Conservation (phyloP, 768 basidiomycete species). For the Amanita phalloides region DNA sequence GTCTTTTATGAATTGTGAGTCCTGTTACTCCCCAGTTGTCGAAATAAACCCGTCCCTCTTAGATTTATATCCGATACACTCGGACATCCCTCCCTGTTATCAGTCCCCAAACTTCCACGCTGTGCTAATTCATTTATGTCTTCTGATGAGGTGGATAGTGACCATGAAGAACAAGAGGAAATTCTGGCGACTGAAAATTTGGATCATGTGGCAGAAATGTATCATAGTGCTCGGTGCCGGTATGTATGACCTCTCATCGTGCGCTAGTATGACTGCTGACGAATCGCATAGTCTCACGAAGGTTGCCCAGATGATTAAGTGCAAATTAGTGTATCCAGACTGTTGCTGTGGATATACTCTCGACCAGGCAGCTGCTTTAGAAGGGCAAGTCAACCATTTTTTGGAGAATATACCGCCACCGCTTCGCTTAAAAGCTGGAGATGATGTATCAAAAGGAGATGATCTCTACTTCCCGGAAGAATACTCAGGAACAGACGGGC, state of each 20-base stretch:
- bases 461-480: background rate
- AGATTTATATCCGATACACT: constrained; percentile 66
- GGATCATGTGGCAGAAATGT: constrained; percentile 26
- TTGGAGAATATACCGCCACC: constrained; percentile 37
- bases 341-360: constrained; percentile 39
- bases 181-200: constrained; percentile 6
- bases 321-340: constrained; percentile 30
- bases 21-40: constrained; percentile 3
- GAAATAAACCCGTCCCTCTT: background rate
- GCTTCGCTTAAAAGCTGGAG: constrained; percentile 25
- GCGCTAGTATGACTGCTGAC: background rate
- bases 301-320: constrained; percentile 51
- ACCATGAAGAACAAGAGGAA: constrained; percentile 5
- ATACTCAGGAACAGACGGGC: background rate
- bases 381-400: constrained; percentile 46
- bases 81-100: constrained; percentile 50
- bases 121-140: constrained; percentile 24
- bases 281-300: constrained; percentile 37
- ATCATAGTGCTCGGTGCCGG: constrained; percentile 43
- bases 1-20: constrained; percentile 70
- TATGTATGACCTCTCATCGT: constrained; percentile 20
- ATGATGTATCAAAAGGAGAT: background rate
- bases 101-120: constrained; percentile 39
- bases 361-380: constrained; percentile 51
- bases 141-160: constrained; percentile 9